Percentiles rank a stretch among this genome's conserved stretches.
phyloP scores from a whole-genome alignment of 306 rosid species.

The Quercus variabilis region DNA sequence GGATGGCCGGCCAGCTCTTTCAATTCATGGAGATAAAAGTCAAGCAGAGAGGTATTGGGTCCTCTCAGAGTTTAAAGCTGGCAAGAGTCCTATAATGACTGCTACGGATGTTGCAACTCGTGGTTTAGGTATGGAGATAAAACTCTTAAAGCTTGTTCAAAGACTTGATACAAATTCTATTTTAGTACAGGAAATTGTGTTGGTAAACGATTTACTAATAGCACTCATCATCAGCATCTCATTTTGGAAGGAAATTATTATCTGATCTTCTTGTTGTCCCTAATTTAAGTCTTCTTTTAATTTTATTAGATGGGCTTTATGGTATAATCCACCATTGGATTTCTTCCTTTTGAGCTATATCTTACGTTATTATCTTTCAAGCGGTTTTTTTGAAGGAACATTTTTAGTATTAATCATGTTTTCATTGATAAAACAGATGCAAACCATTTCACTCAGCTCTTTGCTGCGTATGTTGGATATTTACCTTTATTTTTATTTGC shows the following conservation, averaged over 20 bases:
- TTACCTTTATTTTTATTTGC: not conserved
- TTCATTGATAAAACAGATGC: not conserved
- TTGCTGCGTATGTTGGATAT: not conserved
- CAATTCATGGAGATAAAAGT: slow-evolving; percentile 98
- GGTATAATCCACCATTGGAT: not conserved
- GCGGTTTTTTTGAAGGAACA: not conserved
- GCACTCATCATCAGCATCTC: not conserved
- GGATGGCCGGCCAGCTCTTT: slow-evolving; percentile 99
- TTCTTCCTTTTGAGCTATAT: not conserved
- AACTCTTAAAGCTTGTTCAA: slow-evolving; percentile 10
- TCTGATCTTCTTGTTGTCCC: not conserved
- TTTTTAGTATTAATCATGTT: not conserved
- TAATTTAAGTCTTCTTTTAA: not conserved
- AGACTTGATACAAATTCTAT: slow-evolving; percentile 13
- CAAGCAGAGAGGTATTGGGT: slow-evolving; percentile 99
- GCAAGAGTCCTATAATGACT: slow-evolving; percentile 98
- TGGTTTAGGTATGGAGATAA: slow-evolving; percentile 68
- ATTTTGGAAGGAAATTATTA: not conserved
- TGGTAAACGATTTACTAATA: not conserved
- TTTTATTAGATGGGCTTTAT: not conserved
- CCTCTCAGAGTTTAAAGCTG: slow-evolving; percentile 91
- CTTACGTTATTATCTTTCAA: not conserved
- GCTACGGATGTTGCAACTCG: slow-evolving; percentile 99
- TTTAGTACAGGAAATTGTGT: slow-evolving; percentile 14
- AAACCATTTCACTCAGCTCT: not conserved